These are phyloP conservation scores for Delonix regia DNA, from an alignment of 306 rosid genomes.

Conservation along the genomic window DNA sequence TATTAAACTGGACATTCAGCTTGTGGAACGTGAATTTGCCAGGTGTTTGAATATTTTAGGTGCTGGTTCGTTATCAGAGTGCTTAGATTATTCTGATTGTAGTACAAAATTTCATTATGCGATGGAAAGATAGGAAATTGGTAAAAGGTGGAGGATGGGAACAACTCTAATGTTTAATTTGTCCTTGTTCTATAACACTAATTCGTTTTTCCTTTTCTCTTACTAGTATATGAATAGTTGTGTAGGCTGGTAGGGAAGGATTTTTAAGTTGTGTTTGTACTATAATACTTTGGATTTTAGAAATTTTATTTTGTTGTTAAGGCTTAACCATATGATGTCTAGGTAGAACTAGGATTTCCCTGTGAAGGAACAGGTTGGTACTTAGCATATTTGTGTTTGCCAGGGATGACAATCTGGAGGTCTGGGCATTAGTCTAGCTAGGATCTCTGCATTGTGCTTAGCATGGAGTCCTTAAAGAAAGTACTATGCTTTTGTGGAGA, in stretches of 20 bases:
- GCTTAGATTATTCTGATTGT: too few relatives aligned
- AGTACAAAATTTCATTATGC: too few relatives aligned
- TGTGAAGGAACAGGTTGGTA: not conserved
- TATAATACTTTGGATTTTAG: not conserved
- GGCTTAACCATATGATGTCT: not conserved
- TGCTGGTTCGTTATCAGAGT: too few relatives aligned
- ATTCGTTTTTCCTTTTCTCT: too few relatives aligned
- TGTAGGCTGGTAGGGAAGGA: not conserved
- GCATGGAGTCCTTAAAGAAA: not conserved
- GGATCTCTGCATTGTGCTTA: slow-evolving; percentile 16
- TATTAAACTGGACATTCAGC: not conserved
- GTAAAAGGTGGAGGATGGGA: not conserved
- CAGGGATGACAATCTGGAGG: slow-evolving; percentile 7
- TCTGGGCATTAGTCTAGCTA: not conserved
- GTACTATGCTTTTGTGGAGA: not conserved
- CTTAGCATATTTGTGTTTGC: too few relatives aligned
- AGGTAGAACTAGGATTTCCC: not conserved
- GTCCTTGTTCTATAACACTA: too few relatives aligned
- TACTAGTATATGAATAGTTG: too few relatives aligned
- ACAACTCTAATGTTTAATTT: too few relatives aligned
- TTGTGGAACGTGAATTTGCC: not conserved
- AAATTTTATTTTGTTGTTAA: not conserved
- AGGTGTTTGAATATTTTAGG: not conserved
- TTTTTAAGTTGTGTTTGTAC: not conserved
- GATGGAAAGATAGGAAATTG: not conserved